These are phyloP conservation scores for Solanum etuberosum DNA, from an alignment of 257 asterid genomes.

Conservation along the genomic window DNA sequence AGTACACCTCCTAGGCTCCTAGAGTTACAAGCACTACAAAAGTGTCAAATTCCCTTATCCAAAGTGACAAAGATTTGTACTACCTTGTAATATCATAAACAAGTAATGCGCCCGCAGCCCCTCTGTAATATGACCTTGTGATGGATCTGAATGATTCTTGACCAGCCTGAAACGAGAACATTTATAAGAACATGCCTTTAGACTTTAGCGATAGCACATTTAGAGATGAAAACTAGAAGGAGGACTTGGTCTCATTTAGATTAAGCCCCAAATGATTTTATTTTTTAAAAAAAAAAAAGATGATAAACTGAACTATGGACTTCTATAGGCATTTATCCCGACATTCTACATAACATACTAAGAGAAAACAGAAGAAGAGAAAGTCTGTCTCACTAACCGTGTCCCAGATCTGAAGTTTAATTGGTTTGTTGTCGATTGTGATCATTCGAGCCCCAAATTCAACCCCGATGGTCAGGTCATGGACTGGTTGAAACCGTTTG, in stretches of 20 bases:
- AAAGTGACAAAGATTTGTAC: neutral
- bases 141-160: conserved; percentile 80
- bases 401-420: conserved; percentile 78
- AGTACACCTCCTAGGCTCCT: neutral
- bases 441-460: conserved; percentile 71
- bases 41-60: neutral
- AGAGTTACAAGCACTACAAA: neutral
- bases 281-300: accelerated
- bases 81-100: conserved; percentile 82
- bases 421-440: conserved; percentile 55
- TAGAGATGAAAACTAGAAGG: neutral
- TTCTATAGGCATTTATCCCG: neutral
- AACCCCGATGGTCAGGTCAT: conserved; percentile 76
- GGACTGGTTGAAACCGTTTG: conserved; percentile 77
- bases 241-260: neutral
- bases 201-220: neutral
- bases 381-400: conserved; percentile 36
- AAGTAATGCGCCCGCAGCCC: conserved; percentile 82
- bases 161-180: conserved; percentile 42
- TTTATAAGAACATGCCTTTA: neutral
- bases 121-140: conserved; percentile 77
- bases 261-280: neutral
- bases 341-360: neutral
- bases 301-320: neutral
- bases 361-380: neutral